A percentile compares a stretch with the other conserved stretches of the same genome.
Evolutionary conservation across 495 filamentous ascomycete genomes (phyloP).

Genomic region (Hypomontagnella submonticulosa): DNA sequence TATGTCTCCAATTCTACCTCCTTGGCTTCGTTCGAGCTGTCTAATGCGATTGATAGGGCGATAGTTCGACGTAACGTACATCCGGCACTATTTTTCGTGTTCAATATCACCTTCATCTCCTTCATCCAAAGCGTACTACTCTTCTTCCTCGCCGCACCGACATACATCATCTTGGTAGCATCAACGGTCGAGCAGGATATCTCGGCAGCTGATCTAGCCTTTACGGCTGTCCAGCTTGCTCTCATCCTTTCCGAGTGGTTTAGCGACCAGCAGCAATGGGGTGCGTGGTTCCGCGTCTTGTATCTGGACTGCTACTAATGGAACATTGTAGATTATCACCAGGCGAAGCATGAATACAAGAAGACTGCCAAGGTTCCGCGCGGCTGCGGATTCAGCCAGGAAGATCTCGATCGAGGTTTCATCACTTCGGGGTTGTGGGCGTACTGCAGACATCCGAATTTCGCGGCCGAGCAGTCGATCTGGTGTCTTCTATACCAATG

Average conservation of each 20-base stretch:
- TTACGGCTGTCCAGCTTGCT: conserved; percentile 72
- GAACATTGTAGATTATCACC: conserved; percentile 70
- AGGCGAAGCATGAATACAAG: conserved; percentile 80
- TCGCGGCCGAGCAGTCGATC: conserved; percentile 89
- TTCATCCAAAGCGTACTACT: conserved; percentile 84
- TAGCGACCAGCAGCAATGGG: conserved; percentile 95
- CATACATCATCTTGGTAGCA: conserved; percentile 79
- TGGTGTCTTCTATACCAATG: conserved; percentile 91
- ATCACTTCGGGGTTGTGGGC: conserved; percentile 86
- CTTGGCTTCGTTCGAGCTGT: not conserved
- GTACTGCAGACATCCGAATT: conserved; percentile 92
- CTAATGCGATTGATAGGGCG: conserved; percentile 49
- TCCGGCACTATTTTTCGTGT: conserved; percentile 73
- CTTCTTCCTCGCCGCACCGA: conserved; percentile 78
- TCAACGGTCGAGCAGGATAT: conserved; percentile 56
- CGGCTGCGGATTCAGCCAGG: conserved; percentile 62
- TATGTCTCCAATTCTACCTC: conserved; percentile 30
- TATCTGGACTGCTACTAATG: not conserved
- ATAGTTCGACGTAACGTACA: conserved; percentile 58
- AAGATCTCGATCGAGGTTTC: conserved; percentile 93
- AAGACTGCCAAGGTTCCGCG: conserved; percentile 74
- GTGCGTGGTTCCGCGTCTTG: conserved; percentile 51
- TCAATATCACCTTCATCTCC: conserved; percentile 90
- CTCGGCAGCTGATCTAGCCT: conserved; percentile 70
- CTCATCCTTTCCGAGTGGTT: conserved; percentile 80